Conservation (phyloP, 164 flowering plant genomes). For the Dillenia suffruticosa region DNA sequence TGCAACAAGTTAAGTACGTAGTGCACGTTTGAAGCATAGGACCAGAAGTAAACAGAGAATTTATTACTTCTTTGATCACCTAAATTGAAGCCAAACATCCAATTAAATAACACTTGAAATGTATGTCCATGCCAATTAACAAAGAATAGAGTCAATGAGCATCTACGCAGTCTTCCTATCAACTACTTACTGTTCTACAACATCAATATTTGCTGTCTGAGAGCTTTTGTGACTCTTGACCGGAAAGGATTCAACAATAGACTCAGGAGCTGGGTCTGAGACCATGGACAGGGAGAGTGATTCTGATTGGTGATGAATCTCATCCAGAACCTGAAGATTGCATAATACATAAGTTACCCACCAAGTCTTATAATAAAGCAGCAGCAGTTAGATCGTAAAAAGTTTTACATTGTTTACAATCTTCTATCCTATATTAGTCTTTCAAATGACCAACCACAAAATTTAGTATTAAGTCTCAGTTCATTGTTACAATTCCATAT, state of each 20-base stretch:
- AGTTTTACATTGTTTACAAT: no score
- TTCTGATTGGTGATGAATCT: slow-evolving; percentile 74
- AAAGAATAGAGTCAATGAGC: not conserved
- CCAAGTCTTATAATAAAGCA: not conserved
- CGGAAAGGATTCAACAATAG: slow-evolving; percentile 76
- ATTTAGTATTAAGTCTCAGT: no score
- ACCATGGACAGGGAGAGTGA: slow-evolving; percentile 62
- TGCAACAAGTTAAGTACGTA: not conserved
- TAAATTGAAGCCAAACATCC: not conserved
- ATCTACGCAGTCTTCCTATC: no score
- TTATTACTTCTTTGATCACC: not conserved
- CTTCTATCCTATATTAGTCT: no score
- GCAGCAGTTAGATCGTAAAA: no score
- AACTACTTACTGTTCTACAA: slow-evolving; percentile 58
- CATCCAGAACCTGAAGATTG: slow-evolving; percentile 72
- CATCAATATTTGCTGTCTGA: slow-evolving; percentile 27
- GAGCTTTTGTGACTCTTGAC: slow-evolving; percentile 47
- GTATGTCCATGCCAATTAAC: not conserved
- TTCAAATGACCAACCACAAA: no score
- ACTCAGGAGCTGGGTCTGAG: slow-evolving; percentile 72
- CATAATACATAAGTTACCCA: slow-evolving; percentile 3
- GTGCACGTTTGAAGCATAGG: not conserved
- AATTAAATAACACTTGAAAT: not conserved
- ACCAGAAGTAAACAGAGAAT: not conserved
- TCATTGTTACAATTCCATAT: no score